phyloP scores from a whole-genome alignment of 306 rosid species.

The Quercus alba region DNA sequence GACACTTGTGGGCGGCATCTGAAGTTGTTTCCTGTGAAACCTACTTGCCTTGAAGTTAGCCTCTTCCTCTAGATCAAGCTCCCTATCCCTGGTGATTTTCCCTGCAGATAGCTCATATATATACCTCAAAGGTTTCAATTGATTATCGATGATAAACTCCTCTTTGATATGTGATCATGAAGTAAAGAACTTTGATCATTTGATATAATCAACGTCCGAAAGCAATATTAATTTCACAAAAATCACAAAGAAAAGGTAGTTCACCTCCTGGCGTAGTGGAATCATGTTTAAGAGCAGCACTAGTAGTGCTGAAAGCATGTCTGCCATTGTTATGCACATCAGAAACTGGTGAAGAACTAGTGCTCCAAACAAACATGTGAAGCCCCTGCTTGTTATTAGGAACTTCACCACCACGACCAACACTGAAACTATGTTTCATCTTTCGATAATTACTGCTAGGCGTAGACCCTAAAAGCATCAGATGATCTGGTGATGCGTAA shows the following conservation, averaged over 20 bases:
- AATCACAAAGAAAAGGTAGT: background rate
- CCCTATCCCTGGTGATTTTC: constrained; percentile 34
- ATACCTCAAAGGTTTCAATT: background rate
- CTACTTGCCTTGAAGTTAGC: constrained; percentile 31
- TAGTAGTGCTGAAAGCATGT: too few relatives aligned
- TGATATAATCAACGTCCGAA: too few relatives aligned
- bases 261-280: constrained; percentile 52
- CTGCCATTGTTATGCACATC: constrained; percentile 51
- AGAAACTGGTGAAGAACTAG: constrained; percentile 83
- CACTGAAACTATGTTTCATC: constrained; percentile 41
- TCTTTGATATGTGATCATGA: too few relatives aligned
- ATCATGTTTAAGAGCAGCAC: constrained; percentile 30
- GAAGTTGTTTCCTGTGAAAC: constrained; percentile 64
- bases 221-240: too few relatives aligned
- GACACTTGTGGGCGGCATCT: constrained; percentile 85
- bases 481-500: constrained; percentile 69
- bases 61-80: constrained; percentile 53
- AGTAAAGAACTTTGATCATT: too few relatives aligned
- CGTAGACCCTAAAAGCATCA: constrained; percentile 60
- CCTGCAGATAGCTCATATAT: constrained; percentile 55
- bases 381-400: constrained; percentile 52
- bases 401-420: background rate
- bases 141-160: too few relatives aligned
- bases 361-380: constrained; percentile 94
- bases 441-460: constrained; percentile 42